Percentiles rank a stretch among this genome's conserved stretches.
Evolutionary conservation across 2,329 filamentous ascomycete genomes (phyloP).

Genomic region (Trichoderma aggressivum): DNA sequence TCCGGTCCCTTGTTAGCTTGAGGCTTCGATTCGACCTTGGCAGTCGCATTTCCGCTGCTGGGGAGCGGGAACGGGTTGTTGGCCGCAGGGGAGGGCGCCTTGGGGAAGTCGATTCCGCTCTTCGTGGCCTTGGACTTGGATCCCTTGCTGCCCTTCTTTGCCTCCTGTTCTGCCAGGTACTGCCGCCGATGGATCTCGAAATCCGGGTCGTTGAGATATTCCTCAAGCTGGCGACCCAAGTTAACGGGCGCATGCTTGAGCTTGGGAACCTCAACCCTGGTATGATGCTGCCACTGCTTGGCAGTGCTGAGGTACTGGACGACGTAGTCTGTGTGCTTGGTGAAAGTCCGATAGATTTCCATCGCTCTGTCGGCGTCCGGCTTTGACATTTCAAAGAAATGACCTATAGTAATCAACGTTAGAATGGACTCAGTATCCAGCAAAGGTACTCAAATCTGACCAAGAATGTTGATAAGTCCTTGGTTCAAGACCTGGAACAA

Average conservation of each 20-base stretch:
- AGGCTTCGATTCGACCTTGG: conserved; percentile 40
- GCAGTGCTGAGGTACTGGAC: conserved; percentile 87
- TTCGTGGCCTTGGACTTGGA: conserved; percentile 36
- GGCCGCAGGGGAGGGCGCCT: conserved; percentile 36
- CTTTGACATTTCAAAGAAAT: conserved; percentile 98
- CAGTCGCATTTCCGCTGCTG: conserved; percentile 24
- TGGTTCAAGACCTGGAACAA: conserved; percentile 96
- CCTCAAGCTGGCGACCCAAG: conserved; percentile 81
- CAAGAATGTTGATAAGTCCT: conserved; percentile 92
- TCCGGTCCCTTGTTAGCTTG: conserved; percentile 59
- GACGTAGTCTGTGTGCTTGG: conserved; percentile 86
- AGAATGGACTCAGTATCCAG: neutral
- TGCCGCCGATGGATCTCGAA: conserved; percentile 92
- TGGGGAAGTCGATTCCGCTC: conserved; percentile 36
- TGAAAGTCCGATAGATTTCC: conserved; percentile 87
- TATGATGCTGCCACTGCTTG: conserved; percentile 86
- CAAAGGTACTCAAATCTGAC: conserved; percentile 47
- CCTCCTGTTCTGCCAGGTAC: conserved; percentile 83
- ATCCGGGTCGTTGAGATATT: conserved; percentile 90
- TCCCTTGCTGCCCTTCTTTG: conserved; percentile 48
- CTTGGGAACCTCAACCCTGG: conserved; percentile 90
- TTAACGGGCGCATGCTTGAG: conserved; percentile 96
- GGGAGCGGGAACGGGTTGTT: conserved; percentile 45
- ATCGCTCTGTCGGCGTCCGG: conserved; percentile 89
- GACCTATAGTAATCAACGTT: conserved; percentile 53